Base-by-base conservation (phyloP, 345 rosid genomes). In the Heritiera littoralis region DNA sequence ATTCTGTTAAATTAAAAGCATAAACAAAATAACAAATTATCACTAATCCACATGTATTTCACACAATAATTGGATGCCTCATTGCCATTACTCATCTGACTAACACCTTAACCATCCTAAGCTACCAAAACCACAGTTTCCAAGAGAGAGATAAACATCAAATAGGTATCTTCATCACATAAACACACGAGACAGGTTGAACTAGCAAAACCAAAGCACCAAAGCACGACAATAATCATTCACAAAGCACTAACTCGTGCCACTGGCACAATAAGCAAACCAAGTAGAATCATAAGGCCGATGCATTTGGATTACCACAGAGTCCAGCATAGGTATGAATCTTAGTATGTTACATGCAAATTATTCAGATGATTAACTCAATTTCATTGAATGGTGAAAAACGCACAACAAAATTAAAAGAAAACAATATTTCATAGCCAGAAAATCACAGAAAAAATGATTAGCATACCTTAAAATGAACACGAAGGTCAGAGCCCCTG, bases 401-500 rank as follows among this genome's bases (percentile, higher is more conserved):
- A 11, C 32, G 30, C 74, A 69, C 61, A 56, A 20, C 12, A 20
- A 20, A 43, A 15, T 40, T 32, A 5, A 52, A 52, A 54, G 15
- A 52, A 35, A 18, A 35, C 13, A 4, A 40, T 1, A 15, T 18
- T 9, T 32, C 46, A 18, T 11, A 74, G 28, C 48, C 32, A 58
- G 7, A 56, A 10, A 74, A 38, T 73, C 46, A n/a, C 41, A 4
- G 7, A 65, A 55, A 17, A 49, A 9, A 40, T 23, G 1, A 74
- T 46, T n/a, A 43, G 5, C 78, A 61, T 82, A 92, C 93, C 97
- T 93, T 93, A 78, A 93, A 90, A 70, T 91, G 97, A 70, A 89
- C 93, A 82, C 93, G 88, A 65, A 93, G 95, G 75, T 88, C 93
- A 43, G 89, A 87, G 17, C 94, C 95, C 82, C 89, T 82, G 17